Conservation (phyloP, 2,329 filamentous ascomycete species). For the Monilinia laxa region DNA sequence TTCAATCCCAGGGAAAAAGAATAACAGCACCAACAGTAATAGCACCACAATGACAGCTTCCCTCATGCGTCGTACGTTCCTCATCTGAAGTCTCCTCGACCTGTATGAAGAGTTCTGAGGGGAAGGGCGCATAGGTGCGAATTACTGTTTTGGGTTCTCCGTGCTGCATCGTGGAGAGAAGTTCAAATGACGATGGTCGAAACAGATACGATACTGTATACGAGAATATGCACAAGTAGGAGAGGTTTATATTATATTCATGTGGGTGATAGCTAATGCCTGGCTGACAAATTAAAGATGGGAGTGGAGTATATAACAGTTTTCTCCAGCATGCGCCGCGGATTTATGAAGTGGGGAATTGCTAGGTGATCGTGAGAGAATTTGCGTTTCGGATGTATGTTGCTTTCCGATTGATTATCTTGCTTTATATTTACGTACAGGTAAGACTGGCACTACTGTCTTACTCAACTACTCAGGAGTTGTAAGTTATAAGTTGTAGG, state of each 20-base stretch:
- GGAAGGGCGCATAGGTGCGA: slow-evolving; percentile 17
- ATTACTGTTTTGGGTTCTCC: slow-evolving; percentile 2
- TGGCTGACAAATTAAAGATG: not conserved
- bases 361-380: not conserved
- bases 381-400: not conserved
- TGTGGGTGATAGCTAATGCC: too few species aligned
- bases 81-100: slow-evolving; percentile 27
- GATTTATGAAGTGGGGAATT: too few species aligned
- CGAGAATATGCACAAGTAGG: not conserved
- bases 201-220: not conserved
- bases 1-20: too few species aligned
- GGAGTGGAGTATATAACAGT: not conserved
- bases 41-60: slow-evolving; percentile 56
- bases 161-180: not conserved
- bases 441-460: not conserved
- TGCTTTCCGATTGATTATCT: not conserved
- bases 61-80: slow-evolving; percentile 47
- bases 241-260: not conserved
- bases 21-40: slow-evolving; percentile 36
- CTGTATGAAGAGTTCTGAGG: not conserved
- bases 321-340: not conserved
- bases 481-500: not conserved
- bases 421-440: not conserved
- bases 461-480: not conserved
- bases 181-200: not conserved